Evolutionary conservation across 495 filamentous ascomycete genomes (phyloP).

Genomic region (Penicillium psychrofluorescens): DNA sequence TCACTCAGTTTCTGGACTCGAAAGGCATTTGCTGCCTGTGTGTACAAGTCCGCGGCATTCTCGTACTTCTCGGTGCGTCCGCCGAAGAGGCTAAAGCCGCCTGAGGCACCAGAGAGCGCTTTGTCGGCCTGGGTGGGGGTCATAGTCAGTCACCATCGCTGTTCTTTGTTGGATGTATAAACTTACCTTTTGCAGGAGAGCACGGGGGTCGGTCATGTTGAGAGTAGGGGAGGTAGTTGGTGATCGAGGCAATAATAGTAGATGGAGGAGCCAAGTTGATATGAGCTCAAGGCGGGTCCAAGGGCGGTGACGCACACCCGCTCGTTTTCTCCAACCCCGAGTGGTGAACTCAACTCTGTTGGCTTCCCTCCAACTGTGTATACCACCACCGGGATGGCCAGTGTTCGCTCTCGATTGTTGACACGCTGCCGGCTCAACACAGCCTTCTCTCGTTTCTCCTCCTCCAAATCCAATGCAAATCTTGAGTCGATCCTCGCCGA

Average conservation of each 20-base stretch:
- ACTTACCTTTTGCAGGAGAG: conserved; percentile 49
- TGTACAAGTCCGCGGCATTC: conserved; percentile 72
- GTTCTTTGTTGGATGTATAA: conserved; percentile 18
- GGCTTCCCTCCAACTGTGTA: too few relatives aligned
- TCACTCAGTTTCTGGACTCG: conserved; percentile 62
- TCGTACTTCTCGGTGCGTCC: conserved; percentile 77
- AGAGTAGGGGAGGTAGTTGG: not conserved
- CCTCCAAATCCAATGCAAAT: conserved; percentile 22
- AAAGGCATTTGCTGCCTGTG: conserved; percentile 77
- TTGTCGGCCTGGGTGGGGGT: conserved; percentile 62
- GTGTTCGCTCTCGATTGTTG: conserved; percentile 11
- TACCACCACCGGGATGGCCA: conserved; percentile 4
- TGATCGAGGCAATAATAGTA: not conserved
- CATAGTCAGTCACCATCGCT: conserved; percentile 22
- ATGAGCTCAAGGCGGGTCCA: not conserved
- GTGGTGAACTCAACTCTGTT: too few relatives aligned
- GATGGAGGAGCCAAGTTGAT: conserved; percentile 1
- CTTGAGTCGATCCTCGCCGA: conserved; percentile 55
- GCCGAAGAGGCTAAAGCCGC: conserved; percentile 72
- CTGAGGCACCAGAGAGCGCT: conserved; percentile 56
- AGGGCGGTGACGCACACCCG: too few relatives aligned
- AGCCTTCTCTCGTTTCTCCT: conserved; percentile 13
- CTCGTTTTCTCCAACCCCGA: too few relatives aligned
- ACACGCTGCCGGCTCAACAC: conserved; percentile 3
- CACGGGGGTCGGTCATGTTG: conserved; percentile 44